phyloP scores from a whole-genome alignment of 306 rosid species.

The Arachis hypogaea region DNA sequence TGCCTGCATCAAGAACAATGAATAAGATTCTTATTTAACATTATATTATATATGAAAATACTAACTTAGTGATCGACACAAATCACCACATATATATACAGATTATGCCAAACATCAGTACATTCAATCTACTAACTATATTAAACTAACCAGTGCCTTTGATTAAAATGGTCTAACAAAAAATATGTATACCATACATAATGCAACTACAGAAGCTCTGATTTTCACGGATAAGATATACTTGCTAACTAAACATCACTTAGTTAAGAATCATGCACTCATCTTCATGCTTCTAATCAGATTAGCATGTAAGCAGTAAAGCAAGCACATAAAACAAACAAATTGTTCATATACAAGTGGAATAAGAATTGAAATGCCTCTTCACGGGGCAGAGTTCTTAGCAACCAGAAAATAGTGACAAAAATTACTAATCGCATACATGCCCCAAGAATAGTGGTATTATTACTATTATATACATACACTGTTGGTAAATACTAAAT shows the following conservation, averaged over 20 bases:
- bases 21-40: conserved; percentile 9
- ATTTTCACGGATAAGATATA: neutral
- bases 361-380: neutral
- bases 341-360: neutral
- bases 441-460: too few relatives aligned
- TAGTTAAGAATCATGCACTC: neutral
- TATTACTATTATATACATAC: too few relatives aligned
- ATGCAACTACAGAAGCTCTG: too few relatives aligned
- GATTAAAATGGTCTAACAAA: too few relatives aligned
- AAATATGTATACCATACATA: too few relatives aligned
- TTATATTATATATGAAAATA: neutral
- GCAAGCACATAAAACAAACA: neutral
- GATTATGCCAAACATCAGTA: conserved; percentile 21
- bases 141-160: too few relatives aligned
- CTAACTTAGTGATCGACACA: too few relatives aligned
- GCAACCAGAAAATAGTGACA: neutral
- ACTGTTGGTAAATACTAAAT: too few relatives aligned
- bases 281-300: neutral
- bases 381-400: neutral
- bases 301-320: neutral
- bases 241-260: neutral
- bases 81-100: neutral
- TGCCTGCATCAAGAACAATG: conserved; percentile 50
- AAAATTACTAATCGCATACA: neutral
- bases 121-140: too few relatives aligned